A percentile compares a stretch with the other conserved stretches of the same genome.
These are phyloP conservation scores for Trichosporon coremiiforme DNA, from an alignment of 1,284 basidiomycete species.

Conservation along the genomic window DNA sequence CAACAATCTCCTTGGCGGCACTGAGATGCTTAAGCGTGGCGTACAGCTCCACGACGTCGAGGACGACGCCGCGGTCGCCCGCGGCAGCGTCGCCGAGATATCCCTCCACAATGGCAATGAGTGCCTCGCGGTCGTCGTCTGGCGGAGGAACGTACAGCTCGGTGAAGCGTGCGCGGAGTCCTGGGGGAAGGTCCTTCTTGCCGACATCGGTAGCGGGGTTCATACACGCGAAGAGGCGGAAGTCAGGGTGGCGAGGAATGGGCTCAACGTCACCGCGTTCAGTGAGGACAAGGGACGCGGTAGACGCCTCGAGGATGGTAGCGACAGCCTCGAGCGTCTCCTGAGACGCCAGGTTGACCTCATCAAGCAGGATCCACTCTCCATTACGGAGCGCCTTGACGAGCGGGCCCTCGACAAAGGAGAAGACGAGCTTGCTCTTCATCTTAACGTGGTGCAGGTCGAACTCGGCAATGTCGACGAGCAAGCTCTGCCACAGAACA, in stretches of 20 bases:
- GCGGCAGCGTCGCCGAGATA: slow-evolving; percentile 85
- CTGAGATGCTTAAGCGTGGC: slow-evolving; percentile 77
- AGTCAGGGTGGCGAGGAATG: slow-evolving; percentile 89
- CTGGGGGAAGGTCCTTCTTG: slow-evolving; percentile 92
- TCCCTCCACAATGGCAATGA: slow-evolving; percentile 82
- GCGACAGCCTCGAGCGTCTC: slow-evolving; percentile 95
- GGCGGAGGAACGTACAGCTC: slow-evolving; percentile 94
- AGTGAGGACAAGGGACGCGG: slow-evolving; percentile 85
- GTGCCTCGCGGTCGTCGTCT: slow-evolving; percentile 86
- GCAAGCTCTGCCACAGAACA: slow-evolving; percentile 72
- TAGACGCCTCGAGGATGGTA: slow-evolving; percentile 78
- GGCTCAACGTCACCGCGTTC: slow-evolving; percentile 92
- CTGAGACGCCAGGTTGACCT: slow-evolving; percentile 91
- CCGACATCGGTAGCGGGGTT: slow-evolving; percentile 99
- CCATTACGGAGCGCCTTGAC: slow-evolving; percentile 88
- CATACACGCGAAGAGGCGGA: slow-evolving; percentile 98
- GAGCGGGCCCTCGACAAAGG: slow-evolving; percentile 93
- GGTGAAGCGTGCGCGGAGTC: slow-evolving; percentile 88
- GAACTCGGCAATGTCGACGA: slow-evolving; percentile 73
- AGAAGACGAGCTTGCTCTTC: slow-evolving; percentile 85
- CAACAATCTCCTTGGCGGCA: slow-evolving; percentile 79
- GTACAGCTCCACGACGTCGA: slow-evolving; percentile 93
- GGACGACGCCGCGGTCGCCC: slow-evolving; percentile 82
- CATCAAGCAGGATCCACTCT: slow-evolving; percentile 95
- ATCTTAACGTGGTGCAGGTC: slow-evolving; percentile 81